Evolutionary conservation across 495 filamentous ascomycete species (phyloP).

Genomic region (Neurospora sp.): DNA sequence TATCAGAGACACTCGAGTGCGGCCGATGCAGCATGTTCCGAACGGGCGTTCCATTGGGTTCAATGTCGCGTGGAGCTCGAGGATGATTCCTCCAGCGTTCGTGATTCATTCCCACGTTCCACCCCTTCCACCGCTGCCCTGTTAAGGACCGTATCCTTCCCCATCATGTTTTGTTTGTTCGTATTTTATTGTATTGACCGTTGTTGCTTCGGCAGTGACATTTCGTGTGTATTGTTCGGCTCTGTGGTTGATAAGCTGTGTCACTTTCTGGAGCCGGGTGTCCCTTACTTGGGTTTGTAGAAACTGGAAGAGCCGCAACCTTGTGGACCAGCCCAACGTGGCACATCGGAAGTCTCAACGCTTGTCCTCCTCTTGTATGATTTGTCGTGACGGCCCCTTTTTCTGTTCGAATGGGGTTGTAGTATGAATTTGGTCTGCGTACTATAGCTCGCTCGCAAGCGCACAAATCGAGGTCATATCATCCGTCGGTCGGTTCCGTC

Average conservation of each 20-base stretch:
- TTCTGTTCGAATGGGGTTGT: background rate
- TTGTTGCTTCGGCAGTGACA: background rate
- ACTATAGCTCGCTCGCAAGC: background rate
- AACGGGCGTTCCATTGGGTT: background rate
- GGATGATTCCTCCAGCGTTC: background rate
- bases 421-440: background rate
- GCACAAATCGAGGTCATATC: background rate
- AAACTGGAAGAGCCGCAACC: background rate
- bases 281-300: background rate
- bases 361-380: background rate
- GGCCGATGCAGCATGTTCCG: background rate
- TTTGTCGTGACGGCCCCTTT: background rate
- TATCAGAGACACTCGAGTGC: background rate
- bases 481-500: background rate
- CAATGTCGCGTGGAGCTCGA: background rate
- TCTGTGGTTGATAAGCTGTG: background rate
- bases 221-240: background rate
- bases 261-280: background rate
- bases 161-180: background rate
- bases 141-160: background rate
- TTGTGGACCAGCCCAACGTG: background rate
- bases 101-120: background rate
- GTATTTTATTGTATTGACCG: background rate
- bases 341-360: background rate
- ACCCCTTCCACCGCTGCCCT: background rate